Percentiles rank a stretch among this genome's conserved stretches.
These are phyloP conservation scores for Penicillium dipodomyicola DNA, from an alignment of 495 filamentous ascomycete genomes.

Conservation along the genomic window DNA sequence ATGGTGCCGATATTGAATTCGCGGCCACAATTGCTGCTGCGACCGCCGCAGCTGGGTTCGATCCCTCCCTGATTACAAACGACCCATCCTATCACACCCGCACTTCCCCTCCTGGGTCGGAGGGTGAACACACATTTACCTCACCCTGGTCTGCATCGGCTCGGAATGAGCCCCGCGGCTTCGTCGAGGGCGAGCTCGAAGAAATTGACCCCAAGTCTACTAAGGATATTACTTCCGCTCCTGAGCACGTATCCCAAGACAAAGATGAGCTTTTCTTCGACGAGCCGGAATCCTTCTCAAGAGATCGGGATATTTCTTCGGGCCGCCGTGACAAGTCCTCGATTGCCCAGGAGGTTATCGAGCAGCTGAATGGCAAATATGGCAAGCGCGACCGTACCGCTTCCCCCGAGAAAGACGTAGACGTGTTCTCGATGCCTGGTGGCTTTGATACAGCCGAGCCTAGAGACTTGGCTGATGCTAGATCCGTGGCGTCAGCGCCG, in stretches of 20 bases:
- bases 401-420: conserved; percentile 20
- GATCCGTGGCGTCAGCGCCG: background rate
- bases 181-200: conserved; percentile 38
- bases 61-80: conserved; percentile 67
- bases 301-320: conserved; percentile 9
- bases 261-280: conserved; percentile 21
- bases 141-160: conserved; percentile 44
- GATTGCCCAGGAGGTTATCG: conserved; percentile 33
- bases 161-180: conserved; percentile 30
- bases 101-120: conserved; percentile 62
- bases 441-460: conserved; percentile 34
- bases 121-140: conserved; percentile 44
- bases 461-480: background rate
- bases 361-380: conserved; percentile 27
- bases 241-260: conserved; percentile 16
- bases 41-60: conserved; percentile 64
- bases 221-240: conserved; percentile 6
- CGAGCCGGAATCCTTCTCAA: conserved; percentile 21
- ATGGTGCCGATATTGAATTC: conserved; percentile 62
- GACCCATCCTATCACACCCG: conserved; percentile 61
- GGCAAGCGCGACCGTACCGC: conserved; percentile 6
- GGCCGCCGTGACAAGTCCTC: conserved; percentile 15
- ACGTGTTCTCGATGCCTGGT: conserved; percentile 42
- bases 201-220: conserved; percentile 18
- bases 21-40: conserved; percentile 69